phyloP scores from a whole-genome alignment of 371 early-diverging fungal species.

The Mucor plumbeus region DNA sequence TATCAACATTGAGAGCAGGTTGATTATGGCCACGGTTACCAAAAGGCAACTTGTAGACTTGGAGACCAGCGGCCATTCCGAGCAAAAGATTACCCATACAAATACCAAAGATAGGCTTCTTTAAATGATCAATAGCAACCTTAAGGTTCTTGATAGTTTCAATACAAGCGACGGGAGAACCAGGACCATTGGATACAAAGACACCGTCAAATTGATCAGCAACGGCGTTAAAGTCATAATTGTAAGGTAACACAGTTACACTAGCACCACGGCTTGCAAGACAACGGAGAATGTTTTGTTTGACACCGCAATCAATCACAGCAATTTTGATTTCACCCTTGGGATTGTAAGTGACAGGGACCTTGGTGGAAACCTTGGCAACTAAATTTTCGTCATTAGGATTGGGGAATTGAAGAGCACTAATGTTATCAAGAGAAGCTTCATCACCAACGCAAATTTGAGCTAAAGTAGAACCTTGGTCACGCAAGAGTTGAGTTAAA shows the following conservation, averaged over 20 bases:
- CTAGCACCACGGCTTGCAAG: slow-evolving; percentile 78
- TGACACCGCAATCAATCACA: slow-evolving; percentile 90
- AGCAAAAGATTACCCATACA: slow-evolving; percentile 96
- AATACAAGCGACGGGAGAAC: slow-evolving; percentile 75
- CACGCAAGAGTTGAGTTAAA: slow-evolving; percentile 91
- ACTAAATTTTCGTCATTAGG: slow-evolving; percentile 75
- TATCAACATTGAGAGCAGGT: slow-evolving; percentile 80
- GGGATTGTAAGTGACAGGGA: slow-evolving; percentile 73
- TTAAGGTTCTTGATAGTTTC: slow-evolving; percentile 75
- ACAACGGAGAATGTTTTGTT: slow-evolving; percentile 91
- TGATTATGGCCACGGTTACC: slow-evolving; percentile 98
- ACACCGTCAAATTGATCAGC: slow-evolving; percentile 81
- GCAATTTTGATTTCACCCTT: slow-evolving; percentile 77
- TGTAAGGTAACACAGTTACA: slow-evolving; percentile 88
- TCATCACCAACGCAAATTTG: slow-evolving; percentile 73
- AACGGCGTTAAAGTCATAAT: slow-evolving; percentile 70
- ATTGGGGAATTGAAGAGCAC: slow-evolving; percentile 60
- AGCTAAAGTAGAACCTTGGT: slow-evolving; percentile 87
- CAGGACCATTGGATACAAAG: slow-evolving; percentile 95
- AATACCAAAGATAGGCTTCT: slow-evolving; percentile 95
- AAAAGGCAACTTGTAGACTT: slow-evolving; percentile 88
- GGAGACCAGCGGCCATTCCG: slow-evolving; percentile 88
- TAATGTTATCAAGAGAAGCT: slow-evolving; percentile 39
- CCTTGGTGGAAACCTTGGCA: slow-evolving; percentile 61
- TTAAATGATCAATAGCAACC: slow-evolving; percentile 58